A percentile compares a stretch with the other conserved stretches of the same genome.
Conservation (phyloP, 768 basidiomycete species). For the Xerocomellus chrysenteron region DNA sequence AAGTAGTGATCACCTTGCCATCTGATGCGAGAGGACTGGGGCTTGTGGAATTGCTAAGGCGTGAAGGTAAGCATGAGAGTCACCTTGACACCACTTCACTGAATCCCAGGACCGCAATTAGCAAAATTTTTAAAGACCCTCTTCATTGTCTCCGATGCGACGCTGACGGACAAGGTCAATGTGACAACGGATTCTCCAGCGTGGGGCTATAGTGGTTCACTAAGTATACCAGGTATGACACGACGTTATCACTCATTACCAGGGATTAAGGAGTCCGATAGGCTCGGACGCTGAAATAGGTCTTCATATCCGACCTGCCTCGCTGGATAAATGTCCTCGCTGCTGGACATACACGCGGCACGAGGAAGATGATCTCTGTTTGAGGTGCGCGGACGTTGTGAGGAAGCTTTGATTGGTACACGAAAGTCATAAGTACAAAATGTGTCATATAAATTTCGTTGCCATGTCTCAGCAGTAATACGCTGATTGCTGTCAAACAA, state of each 20-base stretch:
- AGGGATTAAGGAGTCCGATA: neutral
- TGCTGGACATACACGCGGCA: slow-evolving; percentile 81
- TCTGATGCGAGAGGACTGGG: slow-evolving; percentile 26
- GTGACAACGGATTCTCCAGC: slow-evolving; percentile 37
- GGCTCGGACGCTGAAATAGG: slow-evolving; percentile 30
- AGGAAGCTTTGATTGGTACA: slow-evolving; percentile 4
- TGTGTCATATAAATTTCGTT: neutral
- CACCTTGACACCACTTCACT: neutral
- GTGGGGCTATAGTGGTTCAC: slow-evolving; percentile 51
- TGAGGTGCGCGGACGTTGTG: slow-evolving; percentile 49
- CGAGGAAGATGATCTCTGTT: slow-evolving; percentile 55
- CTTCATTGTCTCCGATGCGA: slow-evolving; percentile 78
- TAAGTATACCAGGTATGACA: slow-evolving; percentile 47
- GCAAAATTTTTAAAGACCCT: slow-evolving; percentile 66
- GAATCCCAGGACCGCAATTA: slow-evolving; percentile 26
- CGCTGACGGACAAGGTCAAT: slow-evolving; percentile 47
- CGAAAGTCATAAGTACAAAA: neutral
- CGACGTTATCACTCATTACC: neutral
- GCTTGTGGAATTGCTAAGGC: slow-evolving; percentile 43
- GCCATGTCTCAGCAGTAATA: neutral
- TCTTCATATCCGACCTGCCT: slow-evolving; percentile 63
- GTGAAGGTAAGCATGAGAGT: slow-evolving; percentile 33
- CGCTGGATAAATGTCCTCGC: slow-evolving; percentile 74
- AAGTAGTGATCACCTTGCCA: slow-evolving; percentile 62
- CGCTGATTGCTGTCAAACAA: neutral